A percentile compares a stretch with the other conserved stretches of the same genome.
phyloP scores from a whole-genome alignment of 2,329 filamentous ascomycete species.

The Xylaria sp. region DNA sequence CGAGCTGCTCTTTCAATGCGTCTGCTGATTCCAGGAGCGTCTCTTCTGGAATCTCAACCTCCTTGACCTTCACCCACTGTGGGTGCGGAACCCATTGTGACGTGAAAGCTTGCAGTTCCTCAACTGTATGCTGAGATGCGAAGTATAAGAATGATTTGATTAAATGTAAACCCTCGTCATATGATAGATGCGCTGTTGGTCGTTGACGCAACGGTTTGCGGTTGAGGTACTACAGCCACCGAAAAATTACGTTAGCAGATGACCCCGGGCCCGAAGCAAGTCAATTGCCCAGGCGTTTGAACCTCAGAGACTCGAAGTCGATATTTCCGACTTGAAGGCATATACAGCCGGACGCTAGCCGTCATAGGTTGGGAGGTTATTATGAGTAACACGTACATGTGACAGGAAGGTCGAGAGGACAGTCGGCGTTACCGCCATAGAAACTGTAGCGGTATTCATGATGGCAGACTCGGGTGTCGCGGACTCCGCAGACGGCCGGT shows the following conservation, averaged over 20 bases:
- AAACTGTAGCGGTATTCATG: constrained; percentile 79
- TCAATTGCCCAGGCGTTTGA: neutral
- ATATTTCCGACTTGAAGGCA: neutral
- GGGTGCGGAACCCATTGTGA: constrained; percentile 91
- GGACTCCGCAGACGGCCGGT: constrained; percentile 8
- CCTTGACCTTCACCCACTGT: constrained; percentile 84
- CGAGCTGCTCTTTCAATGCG: constrained; percentile 78
- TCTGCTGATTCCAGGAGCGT: constrained; percentile 74
- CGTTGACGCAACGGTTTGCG: constrained; percentile 79
- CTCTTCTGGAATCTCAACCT: constrained; percentile 72
- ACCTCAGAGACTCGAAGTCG: neutral
- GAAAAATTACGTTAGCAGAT: constrained; percentile 38
- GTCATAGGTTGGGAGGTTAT: neutral
- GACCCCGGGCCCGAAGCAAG: neutral
- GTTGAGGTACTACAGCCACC: constrained; percentile 75
- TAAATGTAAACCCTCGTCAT: constrained; percentile 90
- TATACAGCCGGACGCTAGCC: neutral
- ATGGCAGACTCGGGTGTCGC: constrained; percentile 25
- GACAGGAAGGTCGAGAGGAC: constrained; percentile 87
- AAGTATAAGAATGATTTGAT: constrained; percentile 87
- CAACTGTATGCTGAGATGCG: constrained; percentile 88
- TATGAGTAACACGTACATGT: constrained; percentile 71
- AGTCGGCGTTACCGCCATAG: constrained; percentile 85
- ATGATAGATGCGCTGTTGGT: constrained; percentile 90
- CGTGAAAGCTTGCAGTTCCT: constrained; percentile 93